Base-by-base conservation (phyloP, 1,284 basidiomycete species). In the Anthracocystis panici-leucophaei region DNA sequence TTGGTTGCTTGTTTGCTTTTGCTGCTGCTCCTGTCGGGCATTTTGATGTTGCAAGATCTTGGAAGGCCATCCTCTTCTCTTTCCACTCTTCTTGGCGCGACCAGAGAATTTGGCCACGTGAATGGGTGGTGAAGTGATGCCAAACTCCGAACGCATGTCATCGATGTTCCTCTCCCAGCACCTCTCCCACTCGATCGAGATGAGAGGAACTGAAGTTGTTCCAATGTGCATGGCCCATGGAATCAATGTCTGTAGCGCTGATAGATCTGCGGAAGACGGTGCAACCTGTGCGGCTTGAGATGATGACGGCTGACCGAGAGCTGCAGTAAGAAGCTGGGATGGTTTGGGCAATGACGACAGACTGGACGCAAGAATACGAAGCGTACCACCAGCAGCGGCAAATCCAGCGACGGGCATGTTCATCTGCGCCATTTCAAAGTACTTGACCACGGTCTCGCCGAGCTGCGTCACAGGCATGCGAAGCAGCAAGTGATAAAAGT, bases 161-260 rank as follows among this genome's bases (percentile, higher is more conserved):
- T 89, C 89, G 5, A 96, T 86, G 62, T 92, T 89, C 85, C 93
- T 91, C 61, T 91, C 90, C 95, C 95, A 99, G 65, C 94, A 88
- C 85, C 94, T 89, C 86, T 99, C 96, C 97, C 96, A 99, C 81
- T 95, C 95, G 9, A 99, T 91, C 0, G 92, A 92, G 63, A 98
- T 92, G 64, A 99, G 86, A 77, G 91, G 92, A 1, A 87, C 86
- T 29, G 91, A 89, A 54, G 87, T 89, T 27, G 91, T 89, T 1
- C 94, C 95, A 65, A 92, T 92, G 64, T 90, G 90, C 58, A 95
- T 86, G 10, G 95, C 95, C 95, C 95, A 82, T 9, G 77, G 75
- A 3, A 78, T 59, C 45, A 73, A 48, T 3, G 48, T 60, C 21
- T 71, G 67, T 23, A 75, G 69, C 14, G 74, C 49, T 1, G 68